Evolutionary conservation across 2,329 filamentous ascomycete species (phyloP).

Genomic region (Diplodia seriata): DNA sequence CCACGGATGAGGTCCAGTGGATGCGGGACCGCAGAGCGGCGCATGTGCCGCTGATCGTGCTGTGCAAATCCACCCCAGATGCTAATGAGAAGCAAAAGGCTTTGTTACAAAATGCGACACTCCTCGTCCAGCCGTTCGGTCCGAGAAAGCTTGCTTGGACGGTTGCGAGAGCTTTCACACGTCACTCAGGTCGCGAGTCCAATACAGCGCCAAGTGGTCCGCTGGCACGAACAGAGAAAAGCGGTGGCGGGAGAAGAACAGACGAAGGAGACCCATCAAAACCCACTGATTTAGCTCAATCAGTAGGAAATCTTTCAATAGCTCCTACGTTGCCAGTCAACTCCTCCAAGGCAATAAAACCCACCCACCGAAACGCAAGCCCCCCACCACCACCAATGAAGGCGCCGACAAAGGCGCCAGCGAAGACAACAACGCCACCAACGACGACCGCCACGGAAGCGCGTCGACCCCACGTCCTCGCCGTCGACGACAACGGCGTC

Average conservation of each 20-base stretch:
- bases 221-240: too few relatives aligned
- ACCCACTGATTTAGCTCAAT: too few relatives aligned
- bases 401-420: too few relatives aligned
- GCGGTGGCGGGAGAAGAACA: too few relatives aligned
- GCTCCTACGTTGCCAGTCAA: too few relatives aligned
- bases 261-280: too few relatives aligned
- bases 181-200: not conserved
- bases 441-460: not conserved
- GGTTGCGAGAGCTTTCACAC: not conserved
- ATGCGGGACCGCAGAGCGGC: too few relatives aligned
- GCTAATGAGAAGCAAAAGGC: not conserved
- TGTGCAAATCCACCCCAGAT: not conserved
- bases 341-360: too few relatives aligned
- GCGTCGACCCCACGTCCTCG: conserved; percentile 39
- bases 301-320: too few relatives aligned
- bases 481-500: conserved; percentile 51
- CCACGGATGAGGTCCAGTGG: not conserved
- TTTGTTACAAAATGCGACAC: not conserved
- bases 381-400: too few relatives aligned
- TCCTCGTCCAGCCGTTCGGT: not conserved
- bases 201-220: too few relatives aligned
- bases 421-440: not conserved
- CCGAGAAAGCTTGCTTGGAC: not conserved
- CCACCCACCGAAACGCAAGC: too few relatives aligned
- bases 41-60: not conserved